These are phyloP conservation scores for Tricholoma sp. DNA, from an alignment of 768 basidiomycete genomes.

Conservation along the genomic window DNA sequence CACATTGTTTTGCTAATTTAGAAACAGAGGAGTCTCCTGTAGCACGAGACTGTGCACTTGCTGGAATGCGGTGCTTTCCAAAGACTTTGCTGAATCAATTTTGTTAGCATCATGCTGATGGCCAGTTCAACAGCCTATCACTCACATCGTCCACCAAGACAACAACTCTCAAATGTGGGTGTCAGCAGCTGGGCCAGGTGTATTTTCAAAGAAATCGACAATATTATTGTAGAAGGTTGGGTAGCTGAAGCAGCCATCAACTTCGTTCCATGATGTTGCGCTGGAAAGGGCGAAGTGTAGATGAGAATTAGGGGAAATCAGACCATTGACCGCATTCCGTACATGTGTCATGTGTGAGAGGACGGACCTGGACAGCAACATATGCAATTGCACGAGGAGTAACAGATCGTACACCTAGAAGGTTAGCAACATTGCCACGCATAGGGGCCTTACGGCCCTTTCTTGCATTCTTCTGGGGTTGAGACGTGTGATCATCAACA, in stretches of 20 bases:
- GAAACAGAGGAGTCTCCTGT: neutral
- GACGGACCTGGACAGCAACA: slow-evolving; percentile 16
- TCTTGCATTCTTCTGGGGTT: neutral
- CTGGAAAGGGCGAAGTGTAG: slow-evolving; percentile 11
- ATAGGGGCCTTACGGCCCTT: neutral
- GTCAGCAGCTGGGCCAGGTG: slow-evolving; percentile 6
- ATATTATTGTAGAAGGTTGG: neutral
- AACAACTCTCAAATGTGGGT: neutral
- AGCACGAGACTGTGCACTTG: neutral
- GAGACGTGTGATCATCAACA: neutral
- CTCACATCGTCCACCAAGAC: neutral
- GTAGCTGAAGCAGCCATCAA: slow-evolving; percentile 12
- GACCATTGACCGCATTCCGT: neutral
- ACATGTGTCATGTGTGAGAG: neutral
- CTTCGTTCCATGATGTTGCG: slow-evolving; percentile 1
- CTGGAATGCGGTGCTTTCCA: neutral
- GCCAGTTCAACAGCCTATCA: neutral
- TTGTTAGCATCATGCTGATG: neutral
- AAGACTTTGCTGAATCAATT: neutral
- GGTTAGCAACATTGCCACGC: neutral
- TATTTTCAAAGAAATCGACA: slow-evolving; percentile 10
- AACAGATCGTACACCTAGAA: slow-evolving; percentile 8
- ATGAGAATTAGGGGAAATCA: neutral
- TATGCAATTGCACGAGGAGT: slow-evolving; percentile 20
- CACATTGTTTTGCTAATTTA: neutral